These are phyloP conservation scores for Pythium phragmiticola DNA, from an alignment of 352 stramenopile genomes.

Conservation along the genomic window DNA sequence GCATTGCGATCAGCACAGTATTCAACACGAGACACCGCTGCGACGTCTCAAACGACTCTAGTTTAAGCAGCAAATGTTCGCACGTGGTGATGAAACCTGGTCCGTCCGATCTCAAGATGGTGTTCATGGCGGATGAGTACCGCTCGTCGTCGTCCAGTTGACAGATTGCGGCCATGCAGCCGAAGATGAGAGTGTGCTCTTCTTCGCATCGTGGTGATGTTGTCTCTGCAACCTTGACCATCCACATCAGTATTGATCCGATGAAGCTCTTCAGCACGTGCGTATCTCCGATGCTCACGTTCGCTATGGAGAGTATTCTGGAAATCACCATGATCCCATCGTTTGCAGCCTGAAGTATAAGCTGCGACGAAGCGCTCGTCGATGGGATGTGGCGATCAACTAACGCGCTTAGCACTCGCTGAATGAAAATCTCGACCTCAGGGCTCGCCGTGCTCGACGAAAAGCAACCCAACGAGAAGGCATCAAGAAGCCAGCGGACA, in stretches of 20 bases:
- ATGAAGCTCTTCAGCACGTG: not conserved
- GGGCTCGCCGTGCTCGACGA: not conserved
- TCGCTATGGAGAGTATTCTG: not conserved
- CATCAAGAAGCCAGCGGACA: not conserved
- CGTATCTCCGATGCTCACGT: not conserved
- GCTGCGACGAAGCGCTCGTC: not conserved
- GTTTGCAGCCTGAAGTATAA: not conserved
- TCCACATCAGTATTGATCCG: not conserved
- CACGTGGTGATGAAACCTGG: not conserved
- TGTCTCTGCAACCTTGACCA: not conserved
- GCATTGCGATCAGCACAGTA: not conserved
- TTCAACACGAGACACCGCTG: not conserved
- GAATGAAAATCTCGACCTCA: not conserved
- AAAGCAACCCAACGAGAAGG: not conserved
- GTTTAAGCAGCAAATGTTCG: not conserved
- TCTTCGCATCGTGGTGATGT: not conserved
- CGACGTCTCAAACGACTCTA: not conserved
- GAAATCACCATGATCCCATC: not conserved
- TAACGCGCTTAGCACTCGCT: not conserved
- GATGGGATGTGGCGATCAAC: not conserved
- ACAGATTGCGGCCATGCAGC: not conserved
- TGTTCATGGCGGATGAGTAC: not conserved
- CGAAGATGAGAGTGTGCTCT: not conserved
- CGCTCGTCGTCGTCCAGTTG: not conserved
- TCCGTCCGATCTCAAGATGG: not conserved